Evolutionary conservation across 768 basidiomycete species (phyloP).

Genomic region (Leccinum broughii): DNA sequence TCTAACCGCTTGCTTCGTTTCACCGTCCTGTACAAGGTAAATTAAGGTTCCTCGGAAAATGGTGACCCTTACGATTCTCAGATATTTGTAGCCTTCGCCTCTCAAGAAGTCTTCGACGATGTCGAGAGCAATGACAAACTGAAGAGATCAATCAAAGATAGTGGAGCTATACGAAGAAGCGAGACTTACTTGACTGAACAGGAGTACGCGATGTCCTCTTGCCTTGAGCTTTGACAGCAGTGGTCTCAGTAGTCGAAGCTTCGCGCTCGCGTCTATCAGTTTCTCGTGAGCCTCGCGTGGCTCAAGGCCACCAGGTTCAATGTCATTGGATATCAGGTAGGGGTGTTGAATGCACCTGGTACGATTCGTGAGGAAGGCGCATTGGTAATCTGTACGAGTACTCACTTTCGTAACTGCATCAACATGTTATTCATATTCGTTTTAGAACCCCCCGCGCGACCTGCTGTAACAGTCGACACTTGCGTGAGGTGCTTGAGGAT

Average conservation of each 20-base stretch:
- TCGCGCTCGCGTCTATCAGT: slow-evolving; percentile 82
- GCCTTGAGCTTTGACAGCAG: slow-evolving; percentile 82
- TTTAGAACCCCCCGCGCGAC: slow-evolving; percentile 39
- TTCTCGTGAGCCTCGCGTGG: slow-evolving; percentile 68
- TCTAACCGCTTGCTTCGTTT: slow-evolving; percentile 77
- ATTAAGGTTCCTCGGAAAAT: slow-evolving; percentile 4
- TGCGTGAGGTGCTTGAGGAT: slow-evolving; percentile 61
- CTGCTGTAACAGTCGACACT: slow-evolving; percentile 37
- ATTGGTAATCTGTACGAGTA: slow-evolving; percentile 7
- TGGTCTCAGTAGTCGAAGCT: slow-evolving; percentile 73
- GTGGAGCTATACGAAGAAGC: background rate
- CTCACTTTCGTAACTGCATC: slow-evolving; percentile 87
- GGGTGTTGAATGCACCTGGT: slow-evolving; percentile 87
- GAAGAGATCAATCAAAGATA: slow-evolving; percentile 3
- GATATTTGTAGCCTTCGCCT: slow-evolving; percentile 78
- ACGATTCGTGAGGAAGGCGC: slow-evolving; percentile 1
- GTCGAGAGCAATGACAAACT: slow-evolving; percentile 89
- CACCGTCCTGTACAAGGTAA: slow-evolving; percentile 68
- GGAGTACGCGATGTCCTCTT: slow-evolving; percentile 82
- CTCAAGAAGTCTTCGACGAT: slow-evolving; percentile 85
- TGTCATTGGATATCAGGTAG: slow-evolving; percentile 76
- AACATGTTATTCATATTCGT: slow-evolving; percentile 76
- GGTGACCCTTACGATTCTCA: slow-evolving; percentile 63
- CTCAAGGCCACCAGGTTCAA: slow-evolving; percentile 69
- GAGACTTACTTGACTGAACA: slow-evolving; percentile 82